Base-by-base conservation (phyloP, 2,329 filamentous ascomycete genomes). In the Camillea tinctor region DNA sequence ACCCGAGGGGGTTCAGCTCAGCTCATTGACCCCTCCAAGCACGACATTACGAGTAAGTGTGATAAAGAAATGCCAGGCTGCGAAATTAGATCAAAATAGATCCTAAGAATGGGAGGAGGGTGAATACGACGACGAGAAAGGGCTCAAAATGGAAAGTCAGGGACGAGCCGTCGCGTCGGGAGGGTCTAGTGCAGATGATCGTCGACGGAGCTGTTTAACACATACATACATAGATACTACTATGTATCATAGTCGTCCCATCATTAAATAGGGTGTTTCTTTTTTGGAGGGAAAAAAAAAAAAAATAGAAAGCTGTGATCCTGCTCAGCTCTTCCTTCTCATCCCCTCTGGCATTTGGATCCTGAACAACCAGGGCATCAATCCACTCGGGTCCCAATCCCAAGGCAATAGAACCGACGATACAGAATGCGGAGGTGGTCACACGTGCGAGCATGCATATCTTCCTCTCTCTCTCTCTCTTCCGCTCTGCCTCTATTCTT, bases 131-230 rank as follows among this genome's bases (percentile, higher is more conserved):
- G 17, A 11, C 26, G 26, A 30, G 6, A 44, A 15, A 44, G 17
- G 36, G 36, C 36, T 44, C 6, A n/a, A 54, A 59, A 52, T 58
- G 26, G 49, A 61, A 60, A 58, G 54, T 24, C 52, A 60, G 59
- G 59, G 52, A 63, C 57, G 64, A 63, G 52, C 62, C 64, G 50
- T 50, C 44, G 44, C 40, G 30, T 26, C 40, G 59, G 62, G 62
- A 64, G 57, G n/a, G 36, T 44, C 36, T 44, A 44, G 36, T 44
- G 36, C 36, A n/a, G 17, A 44, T 44, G 36, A 44, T 44, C 36
- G 36, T 44, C 36, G 3, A 44, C 36, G 17, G n/a, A 44, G 26
- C 26, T 44, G 36, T 44, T 44, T 44, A 44, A 44, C 36, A 30
- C 26, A 30, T 30, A 30, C 26, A 30, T 30, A 30, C 26, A 30